Evolutionary conservation across 495 filamentous ascomycete species (phyloP).

Genomic region (Letharia columbiana): DNA sequence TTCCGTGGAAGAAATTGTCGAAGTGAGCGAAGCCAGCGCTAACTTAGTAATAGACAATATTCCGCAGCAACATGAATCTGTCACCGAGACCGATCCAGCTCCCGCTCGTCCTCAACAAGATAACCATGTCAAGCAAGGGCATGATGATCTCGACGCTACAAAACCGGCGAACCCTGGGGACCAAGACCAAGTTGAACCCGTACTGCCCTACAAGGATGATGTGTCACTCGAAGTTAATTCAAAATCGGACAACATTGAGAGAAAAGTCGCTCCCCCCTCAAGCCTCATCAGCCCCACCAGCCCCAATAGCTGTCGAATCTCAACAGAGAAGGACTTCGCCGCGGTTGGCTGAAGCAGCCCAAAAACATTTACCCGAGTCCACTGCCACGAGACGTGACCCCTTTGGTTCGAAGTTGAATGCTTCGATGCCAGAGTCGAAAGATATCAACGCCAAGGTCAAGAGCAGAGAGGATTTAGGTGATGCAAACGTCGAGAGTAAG

Average conservation of each 20-base stretch:
- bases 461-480: too few relatives aligned
- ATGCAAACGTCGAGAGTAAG: neutral
- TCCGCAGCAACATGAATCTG: neutral
- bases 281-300: neutral
- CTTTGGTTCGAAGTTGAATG: conserved; percentile 5
- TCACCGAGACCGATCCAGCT: neutral
- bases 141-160: neutral
- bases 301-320: neutral
- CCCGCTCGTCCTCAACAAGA: neutral
- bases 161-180: neutral
- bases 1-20: neutral
- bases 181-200: neutral
- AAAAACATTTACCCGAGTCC: neutral
- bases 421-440: neutral
- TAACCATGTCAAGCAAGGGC: neutral
- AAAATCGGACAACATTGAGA: neutral
- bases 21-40: neutral
- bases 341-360: neutral
- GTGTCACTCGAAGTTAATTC: neutral
- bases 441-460: neutral
- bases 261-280: neutral
- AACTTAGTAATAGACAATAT: neutral
- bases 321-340: neutral
- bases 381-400: neutral
- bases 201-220: neutral